Base-by-base conservation (phyloP, 2,329 filamentous ascomycete genomes). In the Venturia nashicola region DNA sequence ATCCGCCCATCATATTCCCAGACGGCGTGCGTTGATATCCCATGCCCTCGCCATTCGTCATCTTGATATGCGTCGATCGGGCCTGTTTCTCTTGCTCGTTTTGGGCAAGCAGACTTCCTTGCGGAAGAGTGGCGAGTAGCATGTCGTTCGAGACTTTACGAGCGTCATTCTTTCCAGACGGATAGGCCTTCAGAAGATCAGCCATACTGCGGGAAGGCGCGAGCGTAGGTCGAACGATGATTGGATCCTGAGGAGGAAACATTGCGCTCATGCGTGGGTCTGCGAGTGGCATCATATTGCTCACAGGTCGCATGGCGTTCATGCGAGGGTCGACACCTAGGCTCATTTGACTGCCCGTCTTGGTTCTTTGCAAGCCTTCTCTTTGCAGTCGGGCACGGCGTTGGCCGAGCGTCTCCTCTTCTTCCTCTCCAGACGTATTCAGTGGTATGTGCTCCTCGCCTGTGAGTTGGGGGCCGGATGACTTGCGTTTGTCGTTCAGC, bases 391-490 rank as follows among this genome's bases (percentile, higher is more conserved):
- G 83, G 36, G 84, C 85, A 0, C 89, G 85, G 12, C 90, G 85
- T 72, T 93, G 88, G 11, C 89, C 90, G 0, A 94, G 79, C 0
- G 90, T 93, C 71, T 94, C 90, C 68, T 91, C 87, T 67, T 86
- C 87, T 66, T 81, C 51, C 23, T 70, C 69, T 20, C 70, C 72
- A 5, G 70, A 68, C 18, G 66, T 64, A 3, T 68, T 66, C 2
- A 71, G 67, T 6, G 68, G 71, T 40, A 71, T 42, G 5, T 48
- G 23, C 12, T 11, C 34, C n/a, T 46, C 32, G 12, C 32, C 16
- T 36, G 18, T 18, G 7, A 51, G 61, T 48, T 36, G 60, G 32
- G 46, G 61, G 36, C 43, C 59, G 32, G 42, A 46, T 20, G 61
- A 51, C 12, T 48, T 55, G 23, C 66, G 66, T 59, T 74, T 74